phyloP scores from a whole-genome alignment of 495 filamentous ascomycete genomes.

The Daldinia concentrica region DNA sequence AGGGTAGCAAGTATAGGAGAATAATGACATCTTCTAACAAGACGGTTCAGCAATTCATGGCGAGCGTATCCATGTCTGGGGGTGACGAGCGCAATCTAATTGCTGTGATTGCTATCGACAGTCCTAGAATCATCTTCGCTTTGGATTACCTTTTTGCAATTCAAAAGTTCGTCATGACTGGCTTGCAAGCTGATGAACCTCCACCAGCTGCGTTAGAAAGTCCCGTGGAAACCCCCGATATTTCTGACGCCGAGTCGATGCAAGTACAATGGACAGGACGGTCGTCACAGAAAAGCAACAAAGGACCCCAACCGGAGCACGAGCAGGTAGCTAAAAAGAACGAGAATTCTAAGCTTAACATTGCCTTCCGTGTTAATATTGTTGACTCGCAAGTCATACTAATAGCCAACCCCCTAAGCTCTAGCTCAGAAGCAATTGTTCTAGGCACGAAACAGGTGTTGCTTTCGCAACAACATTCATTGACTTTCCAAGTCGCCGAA shows the following conservation, averaged over 20 bases:
- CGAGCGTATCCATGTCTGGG: slow-evolving; percentile 90
- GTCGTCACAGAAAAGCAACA: slow-evolving; percentile 39
- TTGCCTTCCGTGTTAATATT: slow-evolving; percentile 92
- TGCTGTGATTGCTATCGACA: slow-evolving; percentile 93
- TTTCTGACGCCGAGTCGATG: slow-evolving; percentile 65
- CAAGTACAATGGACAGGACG: slow-evolving; percentile 48
- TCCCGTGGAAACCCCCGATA: slow-evolving; percentile 66
- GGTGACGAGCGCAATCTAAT: slow-evolving; percentile 85
- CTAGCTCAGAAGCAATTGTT: slow-evolving; percentile 94
- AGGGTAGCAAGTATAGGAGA: slow-evolving; percentile 94
- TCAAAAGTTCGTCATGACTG: slow-evolving; percentile 77
- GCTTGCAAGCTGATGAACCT: slow-evolving; percentile 68
- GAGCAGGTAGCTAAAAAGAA: slow-evolving; percentile 24
- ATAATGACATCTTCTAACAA: slow-evolving; percentile 98
- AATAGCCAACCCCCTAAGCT: slow-evolving; percentile 89
- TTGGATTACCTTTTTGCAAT: slow-evolving; percentile 94
- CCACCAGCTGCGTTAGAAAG: slow-evolving; percentile 63
- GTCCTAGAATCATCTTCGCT: slow-evolving; percentile 92
- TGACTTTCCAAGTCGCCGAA: slow-evolving; percentile 89
- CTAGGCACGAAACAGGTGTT: slow-evolving; percentile 93
- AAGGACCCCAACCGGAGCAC: slow-evolving; percentile 22
- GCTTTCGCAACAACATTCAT: slow-evolving; percentile 90
- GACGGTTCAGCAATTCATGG: slow-evolving; percentile 97
- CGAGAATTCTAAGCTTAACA: slow-evolving; percentile 66
- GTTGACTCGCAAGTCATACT: slow-evolving; percentile 96